Evolutionary conservation across 148 eudicot species (phyloP), one percentile per base, ranked within the genome.

Genomic region (Euryodendron excelsum): DNA sequence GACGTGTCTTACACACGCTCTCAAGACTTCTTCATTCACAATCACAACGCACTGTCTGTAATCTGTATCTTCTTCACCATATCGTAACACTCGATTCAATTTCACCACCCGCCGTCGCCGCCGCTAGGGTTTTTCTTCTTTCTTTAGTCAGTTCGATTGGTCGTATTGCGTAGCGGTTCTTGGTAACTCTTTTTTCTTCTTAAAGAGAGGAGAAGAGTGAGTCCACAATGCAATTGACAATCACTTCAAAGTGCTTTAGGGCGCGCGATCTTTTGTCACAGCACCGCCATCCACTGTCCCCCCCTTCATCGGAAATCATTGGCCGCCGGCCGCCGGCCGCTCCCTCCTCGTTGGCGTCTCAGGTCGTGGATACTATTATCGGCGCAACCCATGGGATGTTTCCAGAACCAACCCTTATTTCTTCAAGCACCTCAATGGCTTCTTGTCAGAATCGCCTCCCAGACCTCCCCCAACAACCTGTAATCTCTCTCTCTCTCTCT

Each of bases 391-490:
- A 4, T 55, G 60, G 60, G 60, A 55, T 18, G 60, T 25, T 59
- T 59, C 63, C 21, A 52, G 55, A 58, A 70, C 61, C 20, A 53
- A 39, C 31, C 69, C 83, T 36, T 36, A 61, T 30, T 80, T 77
- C 50, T 82, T 77, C 55, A 82, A 71, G 71, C 79, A 56, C 37
- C 47, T 79, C 64, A 83, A 85, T 47, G 90, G 87, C 23, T 85
- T 87, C 79, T 70, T 87, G 39, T 82, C 88, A 8, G 88, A 87
- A 69, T 71, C 77, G 31, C 78, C 81, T 10, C 77, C 84, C 33
- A 47, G 59, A 15, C 55, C 83, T 45, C 82, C 88, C n/a, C 59
- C 85, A 75, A 36, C 62, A 68, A 31, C 74, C 73, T 45, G 89
- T 87, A 77, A 62, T 52, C 20, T 13, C 11, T 12, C 18, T 37